A percentile compares a stretch with the other conserved stretches of the same genome.
Conservation (phyloP, 2,329 filamentous ascomycete species). For the Claviceps capensis region DNA sequence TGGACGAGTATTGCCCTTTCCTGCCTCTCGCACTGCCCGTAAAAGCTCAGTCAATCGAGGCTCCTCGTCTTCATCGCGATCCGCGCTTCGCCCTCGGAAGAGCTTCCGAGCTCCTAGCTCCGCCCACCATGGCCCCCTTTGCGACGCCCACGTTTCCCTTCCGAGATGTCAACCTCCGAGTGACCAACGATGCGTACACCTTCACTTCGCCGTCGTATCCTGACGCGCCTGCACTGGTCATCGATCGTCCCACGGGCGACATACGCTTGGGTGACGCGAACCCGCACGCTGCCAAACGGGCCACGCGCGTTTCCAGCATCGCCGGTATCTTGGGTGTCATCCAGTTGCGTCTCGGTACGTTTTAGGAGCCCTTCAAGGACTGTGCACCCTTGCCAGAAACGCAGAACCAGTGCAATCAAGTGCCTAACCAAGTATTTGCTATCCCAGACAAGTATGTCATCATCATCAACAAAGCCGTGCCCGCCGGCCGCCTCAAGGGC, state of each 20-base stretch:
- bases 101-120: neutral
- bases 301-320: slow-evolving; percentile 69
- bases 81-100: neutral
- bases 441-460: slow-evolving; percentile 80
- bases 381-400: neutral
- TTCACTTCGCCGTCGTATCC: slow-evolving; percentile 94
- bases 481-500: slow-evolving; percentile 81
- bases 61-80: neutral
- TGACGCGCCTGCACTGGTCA: slow-evolving; percentile 70
- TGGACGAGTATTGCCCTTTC: no score
- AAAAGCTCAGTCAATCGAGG: neutral
- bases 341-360: slow-evolving; percentile 75
- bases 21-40: no score
- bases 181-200: slow-evolving; percentile 81
- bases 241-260: slow-evolving; percentile 88
- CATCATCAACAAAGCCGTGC: slow-evolving; percentile 85
- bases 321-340: slow-evolving; percentile 90
- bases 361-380: neutral
- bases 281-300: slow-evolving; percentile 59
- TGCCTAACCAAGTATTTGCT: neutral
- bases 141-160: slow-evolving; percentile 47
- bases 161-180: slow-evolving; percentile 93
- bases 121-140: slow-evolving; percentile 23
- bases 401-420: neutral
- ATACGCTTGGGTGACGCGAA: slow-evolving; percentile 71